These are phyloP conservation scores for Corylus americana DNA, from an alignment of 306 rosid genomes.

Conservation along the genomic window DNA sequence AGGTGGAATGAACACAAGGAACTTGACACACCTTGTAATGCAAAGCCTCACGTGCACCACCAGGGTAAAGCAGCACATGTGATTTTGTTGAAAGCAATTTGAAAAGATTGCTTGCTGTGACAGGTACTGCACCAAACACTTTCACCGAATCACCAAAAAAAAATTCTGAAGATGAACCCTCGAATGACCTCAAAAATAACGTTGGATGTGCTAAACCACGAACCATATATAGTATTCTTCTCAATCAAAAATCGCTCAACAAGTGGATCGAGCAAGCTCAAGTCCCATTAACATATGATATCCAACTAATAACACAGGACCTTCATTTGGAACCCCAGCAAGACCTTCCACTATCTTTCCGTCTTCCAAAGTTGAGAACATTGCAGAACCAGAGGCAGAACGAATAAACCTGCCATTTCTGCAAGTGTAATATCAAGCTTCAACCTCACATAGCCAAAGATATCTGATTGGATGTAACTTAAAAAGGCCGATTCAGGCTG, in stretches of 20 bases:
- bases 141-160: constrained; percentile 50
- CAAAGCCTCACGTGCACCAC: constrained; percentile 94
- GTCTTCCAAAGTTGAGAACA: constrained; percentile 84
- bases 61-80: constrained; percentile 88
- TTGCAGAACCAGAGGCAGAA: constrained; percentile 53
- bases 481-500: constrained; percentile 2
- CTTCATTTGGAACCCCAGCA: constrained; percentile 82
- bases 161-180: constrained; percentile 42
- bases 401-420: constrained; percentile 51
- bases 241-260: constrained; percentile 58
- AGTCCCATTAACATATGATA: constrained; percentile 78
- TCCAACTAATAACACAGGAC: constrained; percentile 87
- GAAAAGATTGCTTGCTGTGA: constrained; percentile 62
- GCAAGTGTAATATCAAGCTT: constrained; percentile 24
- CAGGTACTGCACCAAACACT: constrained; percentile 81
- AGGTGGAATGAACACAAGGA: constrained; percentile 11
- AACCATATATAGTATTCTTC: constrained; percentile 49
- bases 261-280: constrained; percentile 48
- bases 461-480: constrained; percentile 9
- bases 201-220: constrained; percentile 83
- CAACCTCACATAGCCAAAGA: not conserved
- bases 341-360: constrained; percentile 86
- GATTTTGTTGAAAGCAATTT: constrained; percentile 66
- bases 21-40: constrained; percentile 70
- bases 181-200: constrained; percentile 32